Conservation (phyloP, 805 yeast genomes). For the Kazachstania kunashirensis region DNA sequence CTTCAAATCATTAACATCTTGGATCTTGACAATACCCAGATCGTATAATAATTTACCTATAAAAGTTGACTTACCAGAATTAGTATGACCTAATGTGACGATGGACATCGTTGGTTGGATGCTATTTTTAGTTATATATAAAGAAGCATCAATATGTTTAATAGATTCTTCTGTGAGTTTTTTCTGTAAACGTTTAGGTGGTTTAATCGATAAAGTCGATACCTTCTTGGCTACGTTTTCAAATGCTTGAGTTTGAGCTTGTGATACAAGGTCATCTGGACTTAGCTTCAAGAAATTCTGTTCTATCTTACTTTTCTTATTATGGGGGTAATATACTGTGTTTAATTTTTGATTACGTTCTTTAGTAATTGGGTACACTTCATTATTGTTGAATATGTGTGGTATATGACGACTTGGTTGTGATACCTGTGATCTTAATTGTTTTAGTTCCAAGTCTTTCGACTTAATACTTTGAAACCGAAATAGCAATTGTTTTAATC, state of each 20-base stretch:
- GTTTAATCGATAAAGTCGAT: constrained; percentile 1
- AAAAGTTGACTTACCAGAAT: constrained; percentile 13
- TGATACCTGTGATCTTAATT: background rate
- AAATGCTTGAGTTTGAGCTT: constrained; percentile 46
- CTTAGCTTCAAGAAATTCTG: constrained; percentile 58
- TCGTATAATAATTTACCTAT: constrained; percentile 10
- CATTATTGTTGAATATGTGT: background rate
- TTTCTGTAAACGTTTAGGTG: background rate
- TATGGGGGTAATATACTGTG: constrained; percentile 23
- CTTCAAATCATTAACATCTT: constrained; percentile 8
- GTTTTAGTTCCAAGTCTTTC: background rate
- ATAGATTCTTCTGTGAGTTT: background rate
- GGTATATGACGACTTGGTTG: background rate
- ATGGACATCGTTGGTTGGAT: constrained; percentile 1
- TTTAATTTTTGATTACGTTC: too few species aligned
- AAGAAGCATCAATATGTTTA: constrained; percentile 1
- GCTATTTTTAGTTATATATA: constrained; percentile 1
- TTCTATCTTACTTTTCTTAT: constrained; percentile 35
- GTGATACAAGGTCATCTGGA: constrained; percentile 66
- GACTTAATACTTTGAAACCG: background rate
- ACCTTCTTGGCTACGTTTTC: constrained; percentile 24
- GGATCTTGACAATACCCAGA: constrained; percentile 2
- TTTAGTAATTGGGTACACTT: too few species aligned
- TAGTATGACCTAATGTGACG: constrained; percentile 7
- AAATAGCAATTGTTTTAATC: background rate